Conservation (phyloP, 306 rosid genomes). For the Datisca glomerata region DNA sequence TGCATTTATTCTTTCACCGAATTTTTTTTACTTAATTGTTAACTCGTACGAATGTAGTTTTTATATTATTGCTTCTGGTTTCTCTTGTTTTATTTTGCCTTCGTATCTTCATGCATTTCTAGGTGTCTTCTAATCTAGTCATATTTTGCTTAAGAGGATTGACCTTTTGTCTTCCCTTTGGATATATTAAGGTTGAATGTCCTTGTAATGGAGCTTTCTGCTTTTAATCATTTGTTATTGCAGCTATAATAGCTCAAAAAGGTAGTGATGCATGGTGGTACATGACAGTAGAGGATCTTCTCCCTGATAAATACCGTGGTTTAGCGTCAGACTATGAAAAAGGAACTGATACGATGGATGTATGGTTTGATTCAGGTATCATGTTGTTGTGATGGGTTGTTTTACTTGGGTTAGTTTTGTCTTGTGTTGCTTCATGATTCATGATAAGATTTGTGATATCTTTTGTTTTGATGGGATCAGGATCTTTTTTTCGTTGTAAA, state of each 20-base stretch:
- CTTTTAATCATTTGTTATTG: conserved; percentile 18
- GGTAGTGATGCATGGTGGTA: conserved; percentile 99
- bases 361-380: conserved; percentile 99
- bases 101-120: no score
- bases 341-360: conserved; percentile 99
- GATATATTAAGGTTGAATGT: no score
- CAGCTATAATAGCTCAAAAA: conserved; percentile 82
- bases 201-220: conserved; percentile 1
- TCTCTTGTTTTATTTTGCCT: no score
- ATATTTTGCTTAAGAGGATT: no score
- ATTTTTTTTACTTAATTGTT: no score
- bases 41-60: no score
- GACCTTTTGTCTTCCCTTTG: no score
- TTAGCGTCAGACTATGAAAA: conserved; percentile 86
- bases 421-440: not conserved
- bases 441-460: not conserved
- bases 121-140: no score
- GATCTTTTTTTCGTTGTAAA: not conserved
- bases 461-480: not conserved
- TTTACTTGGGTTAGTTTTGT: conserved; percentile 1
- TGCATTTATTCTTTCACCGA: no score
- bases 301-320: conserved; percentile 63
- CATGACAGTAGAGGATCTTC: conserved; percentile 89
- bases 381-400: conserved; percentile 2
- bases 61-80: no score